phyloP scores from a whole-genome alignment of 1,284 basidiomycete species.

The Fomitopsis palustris region DNA sequence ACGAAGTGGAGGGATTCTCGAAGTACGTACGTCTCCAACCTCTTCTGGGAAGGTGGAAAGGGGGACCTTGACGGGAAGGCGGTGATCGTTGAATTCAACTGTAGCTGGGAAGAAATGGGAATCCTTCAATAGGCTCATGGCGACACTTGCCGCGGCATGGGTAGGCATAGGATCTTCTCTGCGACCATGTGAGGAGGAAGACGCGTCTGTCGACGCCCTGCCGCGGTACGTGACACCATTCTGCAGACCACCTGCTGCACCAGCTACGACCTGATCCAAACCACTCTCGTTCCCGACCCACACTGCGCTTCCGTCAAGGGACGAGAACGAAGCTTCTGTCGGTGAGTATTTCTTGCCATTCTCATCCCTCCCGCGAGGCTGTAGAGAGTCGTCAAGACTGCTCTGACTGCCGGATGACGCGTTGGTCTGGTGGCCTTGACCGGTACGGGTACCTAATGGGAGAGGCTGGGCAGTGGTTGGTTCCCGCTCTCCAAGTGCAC shows the following conservation, averaged over 20 bases:
- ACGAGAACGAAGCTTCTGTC: conserved; percentile 60
- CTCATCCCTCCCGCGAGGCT: conserved; percentile 32
- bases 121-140: conserved; percentile 63
- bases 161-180: conserved; percentile 18
- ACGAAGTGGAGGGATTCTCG: conserved; percentile 9
- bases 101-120: conserved; percentile 91
- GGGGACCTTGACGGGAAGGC: conserved; percentile 84
- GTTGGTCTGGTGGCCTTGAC: conserved; percentile 8
- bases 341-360: conserved; percentile 46
- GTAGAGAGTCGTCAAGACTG: conserved; percentile 50
- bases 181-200: conserved; percentile 48
- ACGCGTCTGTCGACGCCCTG: conserved; percentile 67
- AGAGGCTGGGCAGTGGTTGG: conserved; percentile 17
- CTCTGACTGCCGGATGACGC: conserved; percentile 48
- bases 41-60: conserved; percentile 87
- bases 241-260: conserved; percentile 16
- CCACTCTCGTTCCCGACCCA: conserved; percentile 75
- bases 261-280: conserved; percentile 27
- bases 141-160: conserved; percentile 16
- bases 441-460: conserved; percentile 3
- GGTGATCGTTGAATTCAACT: conserved; percentile 76
- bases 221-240: conserved; percentile 34
- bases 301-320: conserved; percentile 70
- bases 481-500: conserved; percentile 13
- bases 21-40: conserved; percentile 82